These are phyloP conservation scores for Panicum virgatum DNA, from an alignment of 202 grass and related monocot genomes.

Conservation along the genomic window DNA sequence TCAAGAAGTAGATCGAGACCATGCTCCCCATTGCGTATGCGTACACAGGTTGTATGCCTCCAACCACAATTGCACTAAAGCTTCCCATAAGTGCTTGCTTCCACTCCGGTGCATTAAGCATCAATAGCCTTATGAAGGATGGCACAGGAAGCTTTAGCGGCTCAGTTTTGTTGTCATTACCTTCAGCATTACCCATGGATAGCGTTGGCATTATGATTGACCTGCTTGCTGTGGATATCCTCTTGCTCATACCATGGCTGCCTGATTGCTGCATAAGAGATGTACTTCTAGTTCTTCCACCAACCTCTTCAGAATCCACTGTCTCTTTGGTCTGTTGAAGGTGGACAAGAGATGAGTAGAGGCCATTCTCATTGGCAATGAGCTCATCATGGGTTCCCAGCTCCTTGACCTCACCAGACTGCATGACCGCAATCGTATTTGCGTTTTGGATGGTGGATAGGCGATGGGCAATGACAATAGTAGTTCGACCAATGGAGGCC, in stretches of 20 bases:
- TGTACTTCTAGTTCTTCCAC: slow-evolving; percentile 12
- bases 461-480: slow-evolving; percentile 81
- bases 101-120: slow-evolving; percentile 85
- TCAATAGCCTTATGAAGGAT: slow-evolving; percentile 66
- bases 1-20: slow-evolving; percentile 80
- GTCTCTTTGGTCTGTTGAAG: slow-evolving; percentile 65
- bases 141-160: slow-evolving; percentile 44
- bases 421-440: slow-evolving; percentile 71
- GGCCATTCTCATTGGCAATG: slow-evolving; percentile 57
- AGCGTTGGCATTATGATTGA: slow-evolving; percentile 47
- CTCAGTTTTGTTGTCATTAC: background rate
- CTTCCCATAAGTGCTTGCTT: slow-evolving; percentile 66
- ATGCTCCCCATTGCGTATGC: slow-evolving; percentile 74
- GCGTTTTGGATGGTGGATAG: slow-evolving; percentile 83
- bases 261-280: slow-evolving; percentile 19
- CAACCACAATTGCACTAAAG: slow-evolving; percentile 61
- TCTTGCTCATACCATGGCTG: slow-evolving; percentile 56
- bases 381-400: slow-evolving; percentile 77
- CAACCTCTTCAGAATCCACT: slow-evolving; percentile 6
- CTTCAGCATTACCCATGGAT: slow-evolving; percentile 35
- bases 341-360: slow-evolving; percentile 69
- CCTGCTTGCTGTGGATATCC: slow-evolving; percentile 50
- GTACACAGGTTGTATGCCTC: slow-evolving; percentile 68
- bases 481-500: slow-evolving; percentile 65
- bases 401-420: slow-evolving; percentile 71